Evolutionary conservation across 2,329 filamentous ascomycete species (phyloP).

Genomic region (Aureobasidium subglaciale): DNA sequence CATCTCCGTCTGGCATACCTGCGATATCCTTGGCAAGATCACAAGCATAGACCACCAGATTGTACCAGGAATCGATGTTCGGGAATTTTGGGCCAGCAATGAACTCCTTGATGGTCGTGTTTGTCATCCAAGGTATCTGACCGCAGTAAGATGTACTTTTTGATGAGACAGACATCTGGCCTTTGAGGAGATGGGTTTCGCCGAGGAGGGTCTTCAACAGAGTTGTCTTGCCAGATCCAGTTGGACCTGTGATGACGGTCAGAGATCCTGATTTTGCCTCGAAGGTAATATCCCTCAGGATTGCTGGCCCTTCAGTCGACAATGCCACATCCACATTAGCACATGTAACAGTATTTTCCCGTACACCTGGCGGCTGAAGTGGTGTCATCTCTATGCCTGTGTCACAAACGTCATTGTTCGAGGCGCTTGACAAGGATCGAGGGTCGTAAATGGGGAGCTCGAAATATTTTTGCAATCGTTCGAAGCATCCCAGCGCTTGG

Average conservation of each 20-base stretch:
- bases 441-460: not conserved
- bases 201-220: not conserved
- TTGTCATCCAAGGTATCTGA: not conserved
- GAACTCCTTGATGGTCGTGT: not conserved
- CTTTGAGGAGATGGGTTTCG: not conserved
- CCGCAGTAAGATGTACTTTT: not conserved
- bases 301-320: not conserved
- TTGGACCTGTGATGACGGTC: not conserved
- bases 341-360: not conserved
- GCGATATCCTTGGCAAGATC: conserved; percentile 34
- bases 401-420: not conserved
- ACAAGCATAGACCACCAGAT: conserved; percentile 30
- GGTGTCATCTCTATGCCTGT: not conserved
- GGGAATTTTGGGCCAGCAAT: not conserved
- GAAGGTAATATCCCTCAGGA: not conserved
- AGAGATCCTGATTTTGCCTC: not conserved
- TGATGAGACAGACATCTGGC: not conserved
- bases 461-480: not conserved
- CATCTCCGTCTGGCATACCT: conserved; percentile 34
- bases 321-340: not conserved
- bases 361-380: not conserved
- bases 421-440: not conserved
- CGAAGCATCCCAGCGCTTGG: not conserved
- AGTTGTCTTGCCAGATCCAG: not conserved
- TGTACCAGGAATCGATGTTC: conserved; percentile 27